Evolutionary conservation across 768 basidiomycete species (phyloP).

Genomic region (Podaxis sp.): DNA sequence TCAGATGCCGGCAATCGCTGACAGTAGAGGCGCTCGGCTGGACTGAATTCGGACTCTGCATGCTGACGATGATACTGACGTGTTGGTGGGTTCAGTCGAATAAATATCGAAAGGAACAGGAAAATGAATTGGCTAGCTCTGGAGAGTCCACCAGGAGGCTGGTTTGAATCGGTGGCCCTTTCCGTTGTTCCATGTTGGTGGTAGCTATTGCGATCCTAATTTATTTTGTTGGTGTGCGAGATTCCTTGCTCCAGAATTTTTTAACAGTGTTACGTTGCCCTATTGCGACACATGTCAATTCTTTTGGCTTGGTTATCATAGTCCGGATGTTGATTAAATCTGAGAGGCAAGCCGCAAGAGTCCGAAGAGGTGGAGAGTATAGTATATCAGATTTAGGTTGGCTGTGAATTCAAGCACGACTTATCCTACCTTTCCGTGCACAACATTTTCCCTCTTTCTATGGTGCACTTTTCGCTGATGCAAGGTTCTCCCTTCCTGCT

Average conservation of each 20-base stretch:
- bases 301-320: not conserved
- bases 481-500: no score
- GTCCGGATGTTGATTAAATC: not conserved
- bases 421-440: no score
- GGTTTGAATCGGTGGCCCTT: slow-evolving; percentile 11
- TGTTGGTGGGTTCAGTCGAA: slow-evolving; percentile 34
- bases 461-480: no score
- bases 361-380: not conserved
- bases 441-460: no score
- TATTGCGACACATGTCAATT: not conserved
- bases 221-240: not conserved
- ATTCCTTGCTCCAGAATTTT: not conserved
- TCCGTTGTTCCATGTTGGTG: not conserved
- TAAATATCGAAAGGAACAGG: slow-evolving; percentile 13
- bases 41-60: slow-evolving; percentile 66
- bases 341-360: not conserved
- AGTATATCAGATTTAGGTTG: not conserved
- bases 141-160: slow-evolving; percentile 23
- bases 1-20: slow-evolving; percentile 65
- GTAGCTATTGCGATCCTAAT: not conserved
- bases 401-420: not conserved
- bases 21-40: slow-evolving; percentile 75
- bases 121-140: slow-evolving; percentile 15
- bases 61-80: slow-evolving; percentile 50
- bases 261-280: not conserved